Base-by-base conservation (phyloP, 805 yeast species). In the Metschnikowia drakensbergensis region DNA sequence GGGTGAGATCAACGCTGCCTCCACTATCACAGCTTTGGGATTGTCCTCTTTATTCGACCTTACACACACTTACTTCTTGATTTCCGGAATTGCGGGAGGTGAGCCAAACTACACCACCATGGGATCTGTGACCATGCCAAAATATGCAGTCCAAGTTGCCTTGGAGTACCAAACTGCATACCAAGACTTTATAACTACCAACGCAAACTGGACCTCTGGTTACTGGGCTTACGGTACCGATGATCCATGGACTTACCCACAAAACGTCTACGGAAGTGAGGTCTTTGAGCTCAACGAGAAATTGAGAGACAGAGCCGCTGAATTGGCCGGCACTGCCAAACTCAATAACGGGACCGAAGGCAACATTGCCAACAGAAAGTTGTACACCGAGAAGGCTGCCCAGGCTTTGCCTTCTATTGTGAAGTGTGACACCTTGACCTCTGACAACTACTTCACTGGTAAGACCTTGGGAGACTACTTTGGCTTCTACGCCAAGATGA, bases 1-100 rank as follows among this genome's bases (percentile, higher is more conserved):
- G 66, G 83, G 82, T 54, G 86, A 82, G 61, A 75, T 81, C 54
- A 83, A 83, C 57, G 87, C 87, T 34, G 86, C 87, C 11, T 53
- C 81, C 26, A 70, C 85, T 25, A 60, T 82, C 49, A 72, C 78
- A 37, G 83, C 87, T 5, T 64, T 83, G 53, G 62, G 76, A 8
- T 68, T 80, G 60, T 71, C 72, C 48, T 81, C 84, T 35, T 57
- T 70, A 49, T 82, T 83, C 52, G 84, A 83, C 59, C 71, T 83
- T 45, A 61, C 80, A 33, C 74, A 77, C 57, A 80, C 87, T 37
- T 82, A 81, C 69, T 83, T 80, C 69, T 55, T 82, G 55, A 67
- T 81, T 52, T 82, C 83, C 23, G 88, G 88, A 61, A 83, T 82
- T 59, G 86, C 82, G 9, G 87, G 86, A 51, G 80, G 82, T 47